Evolutionary conservation across 768 basidiomycete genomes (phyloP).

Genomic region (Tylopilus felleus): DNA sequence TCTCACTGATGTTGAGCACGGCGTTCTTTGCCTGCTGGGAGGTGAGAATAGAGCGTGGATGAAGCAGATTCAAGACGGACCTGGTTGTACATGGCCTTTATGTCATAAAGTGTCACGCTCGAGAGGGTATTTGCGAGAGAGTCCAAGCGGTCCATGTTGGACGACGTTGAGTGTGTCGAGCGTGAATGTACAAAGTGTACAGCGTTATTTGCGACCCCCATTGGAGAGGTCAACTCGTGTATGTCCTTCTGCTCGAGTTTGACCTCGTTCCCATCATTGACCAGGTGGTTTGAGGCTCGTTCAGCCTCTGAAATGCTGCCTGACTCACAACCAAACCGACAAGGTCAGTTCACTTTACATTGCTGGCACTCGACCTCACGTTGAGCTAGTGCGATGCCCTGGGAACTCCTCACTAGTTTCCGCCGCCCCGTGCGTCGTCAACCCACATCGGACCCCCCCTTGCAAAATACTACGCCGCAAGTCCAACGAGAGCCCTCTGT

Average conservation of each 20-base stretch:
- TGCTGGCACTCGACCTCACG: not conserved
- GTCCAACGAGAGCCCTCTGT: not conserved
- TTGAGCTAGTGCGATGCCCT: slow-evolving; percentile 16
- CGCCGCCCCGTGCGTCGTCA: slow-evolving; percentile 26
- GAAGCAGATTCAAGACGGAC: slow-evolving; percentile 34
- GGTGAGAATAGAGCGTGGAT: slow-evolving; percentile 5
- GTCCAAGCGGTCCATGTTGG: slow-evolving; percentile 76
- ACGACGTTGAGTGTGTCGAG: slow-evolving; percentile 10
- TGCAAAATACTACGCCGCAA: slow-evolving; percentile 1
- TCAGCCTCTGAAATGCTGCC: slow-evolving; percentile 8
- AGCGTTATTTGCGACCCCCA: slow-evolving; percentile 21
- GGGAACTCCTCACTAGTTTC: slow-evolving; percentile 34
- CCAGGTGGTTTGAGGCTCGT: not conserved
- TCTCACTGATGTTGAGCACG: slow-evolving; percentile 94
- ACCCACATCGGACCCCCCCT: slow-evolving; percentile 13
- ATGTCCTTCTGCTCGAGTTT: not conserved
- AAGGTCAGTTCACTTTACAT: not conserved
- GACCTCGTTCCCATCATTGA: not conserved
- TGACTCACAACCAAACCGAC: not conserved
- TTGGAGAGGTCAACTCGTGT: slow-evolving; percentile 19
- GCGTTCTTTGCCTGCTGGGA: slow-evolving; percentile 84
- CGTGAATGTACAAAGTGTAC: not conserved
- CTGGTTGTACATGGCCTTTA: slow-evolving; percentile 95
- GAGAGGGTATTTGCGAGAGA: slow-evolving; percentile 72
- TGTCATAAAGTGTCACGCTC: slow-evolving; percentile 85